phyloP scores from a whole-genome alignment of 768 basidiomycete species.

The Psilocybe sp. region DNA sequence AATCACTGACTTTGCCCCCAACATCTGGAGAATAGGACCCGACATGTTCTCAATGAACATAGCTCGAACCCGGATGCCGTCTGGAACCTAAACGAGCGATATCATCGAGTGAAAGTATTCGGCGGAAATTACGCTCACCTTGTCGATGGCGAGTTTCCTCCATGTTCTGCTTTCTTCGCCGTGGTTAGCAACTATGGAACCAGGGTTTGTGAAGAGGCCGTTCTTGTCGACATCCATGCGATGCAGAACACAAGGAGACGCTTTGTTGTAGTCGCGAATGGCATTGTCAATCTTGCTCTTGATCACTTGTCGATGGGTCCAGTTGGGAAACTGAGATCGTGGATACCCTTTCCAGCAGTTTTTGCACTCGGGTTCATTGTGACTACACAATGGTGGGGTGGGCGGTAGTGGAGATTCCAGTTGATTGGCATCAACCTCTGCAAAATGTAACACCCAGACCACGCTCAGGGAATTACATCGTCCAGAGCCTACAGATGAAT shows the following conservation, averaged over 20 bases:
- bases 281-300: slow-evolving; percentile 37
- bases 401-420: slow-evolving; percentile 25
- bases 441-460: not conserved
- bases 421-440: slow-evolving; percentile 34
- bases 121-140: slow-evolving; percentile 27
- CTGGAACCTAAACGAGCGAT: slow-evolving; percentile 25
- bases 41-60: slow-evolving; percentile 54
- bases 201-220: slow-evolving; percentile 34
- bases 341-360: slow-evolving; percentile 41
- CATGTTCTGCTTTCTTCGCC: slow-evolving; percentile 31
- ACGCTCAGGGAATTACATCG: not conserved
- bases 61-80: slow-evolving; percentile 40
- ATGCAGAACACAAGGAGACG: slow-evolving; percentile 28
- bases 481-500: not conserved
- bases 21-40: slow-evolving; percentile 54
- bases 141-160: slow-evolving; percentile 27
- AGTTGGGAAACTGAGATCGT: slow-evolving; percentile 49
- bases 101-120: not conserved
- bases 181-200: slow-evolving; percentile 15
- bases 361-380: slow-evolving; percentile 24
- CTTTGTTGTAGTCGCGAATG: slow-evolving; percentile 27
- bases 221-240: slow-evolving; percentile 37
- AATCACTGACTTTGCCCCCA: slow-evolving; percentile 48
- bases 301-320: slow-evolving; percentile 43
- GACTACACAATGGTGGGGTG: slow-evolving; percentile 32